phyloP scores from a whole-genome alignment of 2,329 filamentous ascomycete species.

The Lachnellula suecica region DNA sequence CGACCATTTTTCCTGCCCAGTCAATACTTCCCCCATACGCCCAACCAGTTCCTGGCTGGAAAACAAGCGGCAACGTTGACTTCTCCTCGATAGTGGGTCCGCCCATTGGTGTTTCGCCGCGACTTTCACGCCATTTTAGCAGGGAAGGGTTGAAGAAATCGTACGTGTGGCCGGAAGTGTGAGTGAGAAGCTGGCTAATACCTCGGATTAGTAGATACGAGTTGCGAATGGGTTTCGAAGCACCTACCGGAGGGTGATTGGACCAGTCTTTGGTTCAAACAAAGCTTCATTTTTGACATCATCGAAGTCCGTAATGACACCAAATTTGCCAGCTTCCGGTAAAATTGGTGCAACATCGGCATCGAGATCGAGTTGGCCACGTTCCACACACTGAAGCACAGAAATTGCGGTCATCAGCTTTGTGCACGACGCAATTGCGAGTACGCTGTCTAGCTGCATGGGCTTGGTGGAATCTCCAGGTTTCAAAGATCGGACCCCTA shows the following conservation, averaged over 20 bases:
- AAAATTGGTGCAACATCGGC: conserved; percentile 32
- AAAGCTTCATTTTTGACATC: conserved; percentile 14
- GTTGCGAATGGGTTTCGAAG: not conserved
- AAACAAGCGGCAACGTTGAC: conserved; percentile 48
- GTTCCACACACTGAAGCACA: conserved; percentile 56
- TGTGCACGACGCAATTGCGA: conserved; percentile 51
- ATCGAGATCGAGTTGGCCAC: conserved; percentile 47
- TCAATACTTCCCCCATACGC: conserved; percentile 55
- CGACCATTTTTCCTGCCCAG: conserved; percentile 51
- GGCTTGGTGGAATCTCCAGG: conserved; percentile 52
- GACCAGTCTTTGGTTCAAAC: conserved; percentile 5
- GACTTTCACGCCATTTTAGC: conserved; percentile 3
- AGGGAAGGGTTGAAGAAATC: conserved; percentile 11
- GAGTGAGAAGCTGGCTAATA: conserved; percentile 16
- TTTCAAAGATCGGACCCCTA: conserved; percentile 40
- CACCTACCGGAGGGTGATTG: conserved; percentile 24
- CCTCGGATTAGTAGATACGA: not conserved
- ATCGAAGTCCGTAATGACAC: conserved; percentile 23
- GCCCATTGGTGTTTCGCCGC: conserved; percentile 1
- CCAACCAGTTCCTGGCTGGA: conserved; percentile 63
- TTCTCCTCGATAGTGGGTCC: not conserved
- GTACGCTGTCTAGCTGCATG: conserved; percentile 47
- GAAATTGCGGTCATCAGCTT: conserved; percentile 54
- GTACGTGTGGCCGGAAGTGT: conserved; percentile 20
- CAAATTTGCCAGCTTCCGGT: conserved; percentile 20